Conservation (phyloP, 768 basidiomycete species). For the Coprinopsis cinerea region DNA sequence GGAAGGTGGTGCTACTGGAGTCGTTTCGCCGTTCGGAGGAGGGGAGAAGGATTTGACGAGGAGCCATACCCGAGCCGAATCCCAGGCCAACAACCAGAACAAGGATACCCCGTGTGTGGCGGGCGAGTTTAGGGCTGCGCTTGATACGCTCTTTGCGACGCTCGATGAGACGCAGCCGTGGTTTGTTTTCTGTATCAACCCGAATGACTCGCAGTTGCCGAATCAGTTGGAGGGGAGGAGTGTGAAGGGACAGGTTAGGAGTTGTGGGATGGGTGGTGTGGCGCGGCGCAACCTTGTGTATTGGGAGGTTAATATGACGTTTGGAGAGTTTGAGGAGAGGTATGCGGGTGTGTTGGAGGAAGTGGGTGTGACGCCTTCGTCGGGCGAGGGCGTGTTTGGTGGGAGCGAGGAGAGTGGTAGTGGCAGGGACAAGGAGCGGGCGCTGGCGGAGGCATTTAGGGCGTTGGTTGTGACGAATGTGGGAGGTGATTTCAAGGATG, state of each 20-base stretch:
- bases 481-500: slow-evolving; percentile 46
- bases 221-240: slow-evolving; percentile 90
- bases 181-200: slow-evolving; percentile 90
- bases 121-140: slow-evolving; percentile 80
- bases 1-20: slow-evolving; percentile 50
- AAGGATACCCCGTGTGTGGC: slow-evolving; percentile 63
- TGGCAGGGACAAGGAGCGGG: slow-evolving; percentile 38
- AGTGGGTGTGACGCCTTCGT: slow-evolving; percentile 55
- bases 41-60: slow-evolving; percentile 1
- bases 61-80: neutral
- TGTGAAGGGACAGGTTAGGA: slow-evolving; percentile 88
- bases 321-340: slow-evolving; percentile 79
- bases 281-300: slow-evolving; percentile 52
- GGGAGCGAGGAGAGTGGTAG: slow-evolving; percentile 42
- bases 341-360: slow-evolving; percentile 65
- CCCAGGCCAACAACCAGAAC: slow-evolving; percentile 40
- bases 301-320: slow-evolving; percentile 78
- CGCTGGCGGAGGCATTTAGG: slow-evolving; percentile 27
- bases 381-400: slow-evolving; percentile 49
- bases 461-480: neutral
- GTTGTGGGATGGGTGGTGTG: slow-evolving; percentile 73
- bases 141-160: slow-evolving; percentile 83
- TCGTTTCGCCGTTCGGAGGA: slow-evolving; percentile 28
- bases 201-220: slow-evolving; percentile 92
- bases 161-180: slow-evolving; percentile 86